phyloP scores from a whole-genome alignment of 2,329 filamentous ascomycete genomes.

The Fonsecaea pedrosoi region DNA sequence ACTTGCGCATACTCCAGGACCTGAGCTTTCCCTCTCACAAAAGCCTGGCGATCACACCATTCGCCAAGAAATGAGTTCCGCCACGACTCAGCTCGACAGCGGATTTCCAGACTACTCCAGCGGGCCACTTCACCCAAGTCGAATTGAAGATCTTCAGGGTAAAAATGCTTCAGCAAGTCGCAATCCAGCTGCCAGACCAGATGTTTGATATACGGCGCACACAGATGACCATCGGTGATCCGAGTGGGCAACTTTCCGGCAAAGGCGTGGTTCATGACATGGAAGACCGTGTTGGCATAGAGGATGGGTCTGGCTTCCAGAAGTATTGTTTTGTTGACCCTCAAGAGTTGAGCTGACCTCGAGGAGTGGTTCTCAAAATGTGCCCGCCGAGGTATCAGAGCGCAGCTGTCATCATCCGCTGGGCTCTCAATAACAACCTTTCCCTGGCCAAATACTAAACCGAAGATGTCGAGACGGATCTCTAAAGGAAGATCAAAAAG shows the following conservation, averaged over 20 bases:
- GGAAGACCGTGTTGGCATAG: conserved; percentile 38
- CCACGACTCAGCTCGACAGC: conserved; percentile 38
- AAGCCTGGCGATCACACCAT: conserved; percentile 37
- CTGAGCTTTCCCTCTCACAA: conserved; percentile 33
- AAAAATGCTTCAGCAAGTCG: conserved; percentile 36
- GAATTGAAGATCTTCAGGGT: conserved; percentile 30
- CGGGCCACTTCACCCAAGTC: conserved; percentile 13
- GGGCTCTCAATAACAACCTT: conserved; percentile 29
- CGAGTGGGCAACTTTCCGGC: conserved; percentile 34
- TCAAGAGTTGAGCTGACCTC: conserved; percentile 35
- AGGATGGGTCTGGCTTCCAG: conserved; percentile 36
- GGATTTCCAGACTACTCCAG: conserved; percentile 34
- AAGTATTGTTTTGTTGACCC: conserved; percentile 34
- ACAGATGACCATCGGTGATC: conserved; percentile 28
- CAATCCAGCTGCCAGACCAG: conserved; percentile 39
- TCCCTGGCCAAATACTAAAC: conserved; percentile 48
- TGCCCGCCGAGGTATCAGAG: conserved; percentile 29
- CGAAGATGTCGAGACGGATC: conserved; percentile 58
- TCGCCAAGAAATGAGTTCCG: conserved; percentile 37
- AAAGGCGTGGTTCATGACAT: conserved; percentile 29
- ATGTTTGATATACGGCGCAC: conserved; percentile 29
- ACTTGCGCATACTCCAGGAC: conserved; percentile 33
- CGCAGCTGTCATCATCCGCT: conserved; percentile 25
- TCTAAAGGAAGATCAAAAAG: conserved; percentile 61
- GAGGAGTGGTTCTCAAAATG: conserved; percentile 12